phyloP scores from a whole-genome alignment of 2,329 filamentous ascomycete genomes.

The Epichloe brachyelytri region DNA sequence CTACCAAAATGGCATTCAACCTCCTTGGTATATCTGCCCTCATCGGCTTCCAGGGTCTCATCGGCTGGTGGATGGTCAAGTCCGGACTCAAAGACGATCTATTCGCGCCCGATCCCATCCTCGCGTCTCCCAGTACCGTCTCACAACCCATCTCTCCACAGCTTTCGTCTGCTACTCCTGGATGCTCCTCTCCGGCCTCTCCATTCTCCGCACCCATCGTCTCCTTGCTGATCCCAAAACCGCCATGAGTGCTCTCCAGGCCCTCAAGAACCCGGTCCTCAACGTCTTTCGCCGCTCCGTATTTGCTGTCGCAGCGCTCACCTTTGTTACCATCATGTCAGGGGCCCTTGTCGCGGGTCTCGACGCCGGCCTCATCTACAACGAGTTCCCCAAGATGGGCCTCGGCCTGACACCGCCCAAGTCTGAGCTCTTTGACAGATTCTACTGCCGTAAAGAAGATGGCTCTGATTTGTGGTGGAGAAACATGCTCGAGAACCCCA shows the following conservation, averaged over 20 bases:
- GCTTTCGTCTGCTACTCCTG: constrained; percentile 88
- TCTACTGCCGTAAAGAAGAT: constrained; percentile 71
- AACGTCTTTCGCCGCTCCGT: constrained; percentile 61
- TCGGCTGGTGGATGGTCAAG: constrained; percentile 99
- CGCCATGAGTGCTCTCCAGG: constrained; percentile 45
- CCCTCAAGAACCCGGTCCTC: constrained; percentile 55
- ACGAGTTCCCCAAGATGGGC: constrained; percentile 96
- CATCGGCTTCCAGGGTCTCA: constrained; percentile 88
- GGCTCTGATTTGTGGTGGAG: constrained; percentile 85
- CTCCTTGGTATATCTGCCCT: constrained; percentile 73
- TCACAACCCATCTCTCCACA: constrained; percentile 78
- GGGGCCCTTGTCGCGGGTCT: constrained; percentile 88
- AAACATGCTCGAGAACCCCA: constrained; percentile 95
- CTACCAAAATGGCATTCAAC: constrained; percentile 61
- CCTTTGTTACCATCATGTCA: constrained; percentile 86
- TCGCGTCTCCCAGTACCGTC: constrained; percentile 84
- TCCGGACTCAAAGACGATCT: constrained; percentile 91
- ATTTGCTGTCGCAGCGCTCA: constrained; percentile 55
- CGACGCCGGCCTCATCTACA: constrained; percentile 95
- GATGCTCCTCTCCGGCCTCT: constrained; percentile 84
- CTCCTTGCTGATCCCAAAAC: constrained; percentile 55
- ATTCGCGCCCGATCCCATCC: constrained; percentile 81
- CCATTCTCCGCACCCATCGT: constrained; percentile 65
- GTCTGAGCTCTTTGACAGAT: constrained; percentile 70
- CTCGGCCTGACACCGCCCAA: constrained; percentile 66